Conservation (phyloP, 129 eudicot genomes). For the Calendula officinalis region DNA sequence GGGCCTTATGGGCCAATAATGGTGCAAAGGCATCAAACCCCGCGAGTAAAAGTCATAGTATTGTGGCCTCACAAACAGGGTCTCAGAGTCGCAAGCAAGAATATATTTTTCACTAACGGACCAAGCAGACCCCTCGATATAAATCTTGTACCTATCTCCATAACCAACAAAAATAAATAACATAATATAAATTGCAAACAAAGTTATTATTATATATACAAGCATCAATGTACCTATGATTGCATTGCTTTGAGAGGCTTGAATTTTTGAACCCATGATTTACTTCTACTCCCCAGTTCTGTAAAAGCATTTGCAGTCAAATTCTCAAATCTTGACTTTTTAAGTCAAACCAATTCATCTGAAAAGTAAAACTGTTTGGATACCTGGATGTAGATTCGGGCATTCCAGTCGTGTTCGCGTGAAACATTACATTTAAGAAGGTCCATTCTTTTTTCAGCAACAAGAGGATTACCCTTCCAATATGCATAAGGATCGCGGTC, state of each 20-base stretch:
- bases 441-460: constrained; percentile 38
- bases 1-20: constrained; percentile 77
- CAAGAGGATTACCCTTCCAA: constrained; percentile 47
- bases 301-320: not conserved
- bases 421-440: constrained; percentile 45
- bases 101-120: constrained; percentile 90
- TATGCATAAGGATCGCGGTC: constrained; percentile 44
- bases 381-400: constrained; percentile 60
- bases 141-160: constrained; percentile 68
- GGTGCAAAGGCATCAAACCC: constrained; percentile 66
- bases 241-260: constrained; percentile 41
- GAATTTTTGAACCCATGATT: constrained; percentile 40
- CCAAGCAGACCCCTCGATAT: constrained; percentile 85
- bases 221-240: constrained; percentile 30
- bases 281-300: constrained; percentile 42
- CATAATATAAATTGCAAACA: not conserved
- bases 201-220: not conserved
- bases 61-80: constrained; percentile 59
- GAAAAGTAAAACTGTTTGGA: too few species aligned
- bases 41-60: constrained; percentile 79
- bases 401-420: constrained; percentile 35
- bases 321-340: not conserved
- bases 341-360: not conserved
- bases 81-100: constrained; percentile 78
- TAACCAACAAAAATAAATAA: constrained; percentile 3